These are phyloP conservation scores for Sporothrix brunneoviolacea DNA, from an alignment of 2,329 filamentous ascomycete genomes.

Conservation along the genomic window DNA sequence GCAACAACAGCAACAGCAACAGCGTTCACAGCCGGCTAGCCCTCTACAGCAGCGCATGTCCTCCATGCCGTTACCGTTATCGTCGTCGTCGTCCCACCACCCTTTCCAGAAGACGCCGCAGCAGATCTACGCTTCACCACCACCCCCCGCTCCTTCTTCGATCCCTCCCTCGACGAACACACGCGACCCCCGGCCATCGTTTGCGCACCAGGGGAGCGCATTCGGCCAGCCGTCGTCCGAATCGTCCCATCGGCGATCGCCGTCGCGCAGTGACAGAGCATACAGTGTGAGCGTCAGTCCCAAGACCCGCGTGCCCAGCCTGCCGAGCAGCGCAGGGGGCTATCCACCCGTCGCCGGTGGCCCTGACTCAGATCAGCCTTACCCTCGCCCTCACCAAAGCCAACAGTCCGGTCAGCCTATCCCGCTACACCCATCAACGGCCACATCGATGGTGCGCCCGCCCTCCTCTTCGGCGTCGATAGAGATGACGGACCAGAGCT, in stretches of 20 bases:
- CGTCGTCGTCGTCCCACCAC: neutral
- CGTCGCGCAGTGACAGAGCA: slow-evolving; percentile 57
- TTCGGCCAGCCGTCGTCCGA: slow-evolving; percentile 36
- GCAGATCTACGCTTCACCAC: slow-evolving; percentile 24
- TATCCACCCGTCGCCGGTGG: neutral
- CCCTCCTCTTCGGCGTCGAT: slow-evolving; percentile 16
- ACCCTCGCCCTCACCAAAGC: neutral
- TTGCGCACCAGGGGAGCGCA: slow-evolving; percentile 20
- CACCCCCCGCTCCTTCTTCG: slow-evolving; percentile 22
- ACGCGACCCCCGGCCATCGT: slow-evolving; percentile 2
- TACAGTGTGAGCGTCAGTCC: slow-evolving; percentile 70
- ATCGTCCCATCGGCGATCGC: slow-evolving; percentile 37
- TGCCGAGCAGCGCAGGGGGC: slow-evolving; percentile 37
- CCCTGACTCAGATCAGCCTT: neutral
- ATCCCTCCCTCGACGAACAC: neutral
- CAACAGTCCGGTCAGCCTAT: neutral
- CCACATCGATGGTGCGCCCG: neutral
- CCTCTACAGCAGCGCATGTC: slow-evolving; percentile 51
- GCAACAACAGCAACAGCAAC: slow-evolving; percentile 18
- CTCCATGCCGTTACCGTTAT: slow-evolving; percentile 10
- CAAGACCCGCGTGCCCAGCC: slow-evolving; percentile 58
- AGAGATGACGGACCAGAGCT: slow-evolving; percentile 26
- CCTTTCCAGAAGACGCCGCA: neutral
- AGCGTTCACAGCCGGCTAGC: slow-evolving; percentile 47
- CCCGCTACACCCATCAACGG: neutral